These are phyloP conservation scores for Excoecaria cochinchinensis DNA, from an alignment of 345 rosid genomes.

Conservation along the genomic window DNA sequence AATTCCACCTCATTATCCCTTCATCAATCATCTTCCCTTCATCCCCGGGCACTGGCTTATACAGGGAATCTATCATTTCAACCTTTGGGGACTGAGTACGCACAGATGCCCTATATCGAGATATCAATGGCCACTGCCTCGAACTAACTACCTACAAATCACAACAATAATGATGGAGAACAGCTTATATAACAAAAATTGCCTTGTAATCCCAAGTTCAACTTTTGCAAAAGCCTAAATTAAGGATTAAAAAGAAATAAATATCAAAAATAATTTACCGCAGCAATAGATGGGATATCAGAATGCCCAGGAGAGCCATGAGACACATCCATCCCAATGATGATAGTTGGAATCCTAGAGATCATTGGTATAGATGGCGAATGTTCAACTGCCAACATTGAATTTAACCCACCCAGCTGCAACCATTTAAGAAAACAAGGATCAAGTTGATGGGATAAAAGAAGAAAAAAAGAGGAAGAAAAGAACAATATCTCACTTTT, in stretches of 20 bases:
- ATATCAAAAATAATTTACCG: constrained; percentile 43
- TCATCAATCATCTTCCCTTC: constrained; percentile 84
- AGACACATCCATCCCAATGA: constrained; percentile 96
- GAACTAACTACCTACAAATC: constrained; percentile 62
- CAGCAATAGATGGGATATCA: constrained; percentile 86
- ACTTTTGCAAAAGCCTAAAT: background rate
- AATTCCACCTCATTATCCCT: constrained; percentile 65
- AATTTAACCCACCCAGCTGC: constrained; percentile 93
- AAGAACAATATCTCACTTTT: constrained; percentile 45
- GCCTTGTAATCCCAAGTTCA: background rate
- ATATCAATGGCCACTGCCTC: constrained; percentile 83
- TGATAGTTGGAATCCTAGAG: constrained; percentile 72
- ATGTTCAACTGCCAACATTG: constrained; percentile 63
- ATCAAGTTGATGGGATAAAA: background rate
- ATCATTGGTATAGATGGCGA: constrained; percentile 63
- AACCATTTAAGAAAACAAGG: background rate
- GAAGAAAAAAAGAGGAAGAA: background rate
- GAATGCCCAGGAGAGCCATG: constrained; percentile 95
- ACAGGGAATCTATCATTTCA: constrained; percentile 83
- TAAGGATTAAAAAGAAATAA: background rate
- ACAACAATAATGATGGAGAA: background rate
- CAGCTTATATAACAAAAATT: background rate
- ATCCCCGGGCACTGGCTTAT: constrained; percentile 63
- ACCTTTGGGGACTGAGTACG: constrained; percentile 83
- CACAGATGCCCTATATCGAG: constrained; percentile 81